Conservation (phyloP, 345 rosid species). For the Aquilaria sinensis region DNA sequence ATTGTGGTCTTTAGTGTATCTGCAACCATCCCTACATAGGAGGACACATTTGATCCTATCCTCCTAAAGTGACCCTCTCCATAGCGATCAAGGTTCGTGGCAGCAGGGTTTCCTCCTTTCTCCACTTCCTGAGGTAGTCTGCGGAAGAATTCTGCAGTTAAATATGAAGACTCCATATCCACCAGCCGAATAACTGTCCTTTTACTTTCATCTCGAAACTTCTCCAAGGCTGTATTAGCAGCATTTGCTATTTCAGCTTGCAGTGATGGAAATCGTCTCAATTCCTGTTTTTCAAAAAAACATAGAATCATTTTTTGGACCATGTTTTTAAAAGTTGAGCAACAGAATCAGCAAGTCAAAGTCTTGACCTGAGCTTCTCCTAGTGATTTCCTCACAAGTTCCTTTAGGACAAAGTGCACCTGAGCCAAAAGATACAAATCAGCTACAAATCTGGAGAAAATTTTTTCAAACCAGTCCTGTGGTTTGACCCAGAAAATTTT, state of each 20-base stretch:
- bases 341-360: background rate
- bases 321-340: background rate
- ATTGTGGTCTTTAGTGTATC: conserved; percentile 43
- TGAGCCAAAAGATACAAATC: conserved; percentile 16
- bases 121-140: conserved; percentile 51
- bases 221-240: conserved; percentile 43
- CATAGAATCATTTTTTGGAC: background rate
- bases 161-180: conserved; percentile 70
- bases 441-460: conserved; percentile 4
- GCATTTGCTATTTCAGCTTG: conserved; percentile 49
- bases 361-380: conserved; percentile 52
- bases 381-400: conserved; percentile 54
- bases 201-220: conserved; percentile 51
- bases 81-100: conserved; percentile 28
- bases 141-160: conserved; percentile 62
- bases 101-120: conserved; percentile 36
- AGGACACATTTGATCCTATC: conserved; percentile 51
- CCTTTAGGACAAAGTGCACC: conserved; percentile 61
- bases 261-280: conserved; percentile 59
- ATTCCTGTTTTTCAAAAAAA: conserved; percentile 35
- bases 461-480: background rate
- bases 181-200: conserved; percentile 49
- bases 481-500: background rate
- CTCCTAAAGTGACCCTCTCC: conserved; percentile 48
- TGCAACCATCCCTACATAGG: conserved; percentile 53